Evolutionary conservation across 805 yeast genomes (phyloP).

Genomic region (Cyberlindnera saturnus): DNA sequence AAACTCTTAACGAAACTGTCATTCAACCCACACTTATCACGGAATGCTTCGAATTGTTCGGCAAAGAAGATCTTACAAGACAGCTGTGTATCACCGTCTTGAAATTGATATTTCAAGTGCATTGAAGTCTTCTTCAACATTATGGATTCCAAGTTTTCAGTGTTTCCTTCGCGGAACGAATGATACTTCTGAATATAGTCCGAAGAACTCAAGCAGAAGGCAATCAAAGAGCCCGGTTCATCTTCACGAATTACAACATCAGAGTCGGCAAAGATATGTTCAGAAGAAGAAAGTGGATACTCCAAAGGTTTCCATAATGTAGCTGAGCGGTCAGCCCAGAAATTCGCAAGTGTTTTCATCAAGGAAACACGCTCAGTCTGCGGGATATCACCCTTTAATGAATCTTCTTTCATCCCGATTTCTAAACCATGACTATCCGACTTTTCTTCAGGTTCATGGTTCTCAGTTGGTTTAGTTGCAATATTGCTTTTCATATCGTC

Average conservation of each 20-base stretch:
- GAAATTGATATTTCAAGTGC: slow-evolving; percentile 88
- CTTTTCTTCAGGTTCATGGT: slow-evolving; percentile 13
- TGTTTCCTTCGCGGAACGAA: slow-evolving; percentile 11
- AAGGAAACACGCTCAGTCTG: slow-evolving; percentile 69
- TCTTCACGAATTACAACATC: slow-evolving; percentile 92
- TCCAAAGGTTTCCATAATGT: slow-evolving; percentile 89
- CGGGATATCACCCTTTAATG: slow-evolving; percentile 19
- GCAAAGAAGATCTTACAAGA: slow-evolving; percentile 94
- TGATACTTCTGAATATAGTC: slow-evolving; percentile 70
- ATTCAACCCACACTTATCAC: slow-evolving; percentile 75
- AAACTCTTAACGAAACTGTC: slow-evolving; percentile 80
- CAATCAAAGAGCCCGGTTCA: slow-evolving; percentile 92
- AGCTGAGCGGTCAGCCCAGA: slow-evolving; percentile 97
- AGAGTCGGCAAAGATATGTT: slow-evolving; percentile 90
- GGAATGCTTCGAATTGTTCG: slow-evolving; percentile 92
- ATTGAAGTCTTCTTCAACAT: slow-evolving; percentile 81
- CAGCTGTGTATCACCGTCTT: slow-evolving; percentile 74
- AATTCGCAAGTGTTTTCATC: slow-evolving; percentile 76
- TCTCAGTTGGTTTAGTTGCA: slow-evolving; percentile 10
- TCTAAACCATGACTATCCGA: slow-evolving; percentile 9
- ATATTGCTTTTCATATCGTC: slow-evolving; percentile 11
- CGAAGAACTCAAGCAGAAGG: slow-evolving; percentile 81
- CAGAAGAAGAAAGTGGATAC: slow-evolving; percentile 72
- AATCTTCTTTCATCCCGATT: slow-evolving; percentile 13
- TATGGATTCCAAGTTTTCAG: slow-evolving; percentile 45